These are phyloP conservation scores for Candida tammaniensis DNA, from an alignment of 805 yeast genomes.

Conservation along the genomic window DNA sequence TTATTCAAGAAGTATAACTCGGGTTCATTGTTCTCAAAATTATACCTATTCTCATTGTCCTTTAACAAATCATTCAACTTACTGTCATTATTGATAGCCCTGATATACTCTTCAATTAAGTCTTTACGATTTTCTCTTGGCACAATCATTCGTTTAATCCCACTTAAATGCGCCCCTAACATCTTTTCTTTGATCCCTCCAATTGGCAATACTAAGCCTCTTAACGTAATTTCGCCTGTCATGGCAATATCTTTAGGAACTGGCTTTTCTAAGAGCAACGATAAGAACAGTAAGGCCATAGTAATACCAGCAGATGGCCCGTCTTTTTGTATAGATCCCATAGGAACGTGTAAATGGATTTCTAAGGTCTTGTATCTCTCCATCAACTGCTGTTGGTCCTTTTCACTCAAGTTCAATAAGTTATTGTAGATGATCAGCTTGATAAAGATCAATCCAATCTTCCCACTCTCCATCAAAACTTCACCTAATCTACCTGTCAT, in stretches of 20 bases:
- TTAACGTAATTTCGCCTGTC: constrained; percentile 83
- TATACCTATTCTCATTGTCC: constrained; percentile 29
- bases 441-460: constrained; percentile 73
- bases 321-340: constrained; percentile 47
- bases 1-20: constrained; percentile 51
- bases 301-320: constrained; percentile 50
- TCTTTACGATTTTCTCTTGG: constrained; percentile 73
- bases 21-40: constrained; percentile 40
- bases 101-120: constrained; percentile 55
- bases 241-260: constrained; percentile 58
- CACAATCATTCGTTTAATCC: constrained; percentile 53
- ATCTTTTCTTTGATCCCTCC: constrained; percentile 81
- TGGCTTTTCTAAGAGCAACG: constrained; percentile 41
- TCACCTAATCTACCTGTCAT: constrained; percentile 84
- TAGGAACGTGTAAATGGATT: constrained; percentile 52
- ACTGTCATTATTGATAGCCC: constrained; percentile 31
- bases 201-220: constrained; percentile 77
- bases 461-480: constrained; percentile 76
- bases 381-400: constrained; percentile 29
- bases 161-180: constrained; percentile 72
- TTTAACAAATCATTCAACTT: constrained; percentile 33
- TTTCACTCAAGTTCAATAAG: constrained; percentile 28
- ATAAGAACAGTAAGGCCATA: constrained; percentile 46
- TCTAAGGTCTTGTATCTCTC: constrained; percentile 52
- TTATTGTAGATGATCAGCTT: constrained; percentile 48